phyloP scores from a whole-genome alignment of 805 yeast species.

The Suhomyces sp. region DNA sequence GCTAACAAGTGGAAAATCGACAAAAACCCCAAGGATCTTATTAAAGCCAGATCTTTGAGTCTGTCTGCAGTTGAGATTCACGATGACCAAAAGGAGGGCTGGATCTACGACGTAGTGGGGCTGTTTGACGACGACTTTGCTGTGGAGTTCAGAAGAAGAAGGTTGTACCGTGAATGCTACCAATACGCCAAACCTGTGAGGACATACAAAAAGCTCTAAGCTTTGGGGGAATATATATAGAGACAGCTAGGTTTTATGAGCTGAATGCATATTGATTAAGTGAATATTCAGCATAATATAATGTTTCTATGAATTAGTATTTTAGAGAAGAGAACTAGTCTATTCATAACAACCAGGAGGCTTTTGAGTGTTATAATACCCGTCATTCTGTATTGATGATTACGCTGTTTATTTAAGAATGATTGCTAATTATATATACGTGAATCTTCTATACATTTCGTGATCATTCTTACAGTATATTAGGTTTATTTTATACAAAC shows the following conservation, averaged over 20 bases:
- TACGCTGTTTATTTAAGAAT: too few species aligned
- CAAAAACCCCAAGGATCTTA: conserved; percentile 50
- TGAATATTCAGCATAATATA: not conserved
- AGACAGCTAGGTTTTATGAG: not conserved
- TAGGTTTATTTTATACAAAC: too few species aligned
- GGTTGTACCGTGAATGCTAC: conserved; percentile 50
- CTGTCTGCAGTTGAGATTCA: conserved; percentile 21
- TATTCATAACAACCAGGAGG: too few species aligned
- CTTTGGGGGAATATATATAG: not conserved
- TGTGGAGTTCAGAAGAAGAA: conserved; percentile 54
- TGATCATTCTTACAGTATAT: too few species aligned
- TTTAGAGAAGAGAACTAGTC: too few species aligned
- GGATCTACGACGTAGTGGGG: conserved; percentile 45
- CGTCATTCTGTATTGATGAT: too few species aligned
- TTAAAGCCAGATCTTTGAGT: conserved; percentile 38
- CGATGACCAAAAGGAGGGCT: conserved; percentile 36
- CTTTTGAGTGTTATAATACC: too few species aligned
- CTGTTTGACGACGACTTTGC: conserved; percentile 38
- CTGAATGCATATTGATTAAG: not conserved
- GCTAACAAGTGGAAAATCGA: conserved; percentile 68
- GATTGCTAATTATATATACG: too few species aligned
- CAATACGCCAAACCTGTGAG: conserved; percentile 11
- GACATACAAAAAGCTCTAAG: conserved; percentile 2
- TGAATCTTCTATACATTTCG: too few species aligned
- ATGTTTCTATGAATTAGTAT: not conserved